Evolutionary conservation across 345 rosid genomes (phyloP).

Genomic region (Linum usitatissimum): DNA sequence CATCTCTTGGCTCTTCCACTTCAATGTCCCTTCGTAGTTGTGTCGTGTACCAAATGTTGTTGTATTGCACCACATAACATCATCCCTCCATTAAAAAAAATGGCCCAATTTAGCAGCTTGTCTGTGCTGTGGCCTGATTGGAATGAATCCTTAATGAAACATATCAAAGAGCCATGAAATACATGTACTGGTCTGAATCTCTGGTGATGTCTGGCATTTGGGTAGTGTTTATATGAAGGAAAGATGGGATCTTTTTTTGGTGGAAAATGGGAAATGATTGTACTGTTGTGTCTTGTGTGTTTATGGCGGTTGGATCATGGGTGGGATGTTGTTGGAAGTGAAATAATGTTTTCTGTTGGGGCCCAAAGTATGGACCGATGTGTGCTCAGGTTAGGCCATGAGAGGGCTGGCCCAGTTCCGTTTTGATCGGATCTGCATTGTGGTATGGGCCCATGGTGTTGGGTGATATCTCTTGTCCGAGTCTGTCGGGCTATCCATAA

Average conservation of each 20-base stretch:
- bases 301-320: too few relatives aligned
- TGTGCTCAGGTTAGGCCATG: background rate
- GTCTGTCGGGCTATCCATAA: background rate
- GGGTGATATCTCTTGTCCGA: background rate
- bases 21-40: conserved; percentile 54
- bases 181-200: background rate
- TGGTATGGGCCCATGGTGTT: background rate
- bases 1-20: conserved; percentile 90
- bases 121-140: too few relatives aligned
- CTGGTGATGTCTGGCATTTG: background rate
- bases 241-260: too few relatives aligned
- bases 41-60: background rate
- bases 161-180: too few relatives aligned
- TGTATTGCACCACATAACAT: background rate
- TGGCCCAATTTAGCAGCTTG: too few relatives aligned
- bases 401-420: background rate
- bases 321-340: too few relatives aligned
- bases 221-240: background rate
- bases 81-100: background rate
- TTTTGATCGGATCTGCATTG: background rate
- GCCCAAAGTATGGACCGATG: too few relatives aligned
- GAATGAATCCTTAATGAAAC: too few relatives aligned
- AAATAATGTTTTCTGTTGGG: too few relatives aligned
- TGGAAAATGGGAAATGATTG: too few relatives aligned
- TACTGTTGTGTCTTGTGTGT: too few relatives aligned